Evolutionary conservation across 768 basidiomycete genomes (phyloP).

Genomic region (Tricholoma hemisulphureum): DNA sequence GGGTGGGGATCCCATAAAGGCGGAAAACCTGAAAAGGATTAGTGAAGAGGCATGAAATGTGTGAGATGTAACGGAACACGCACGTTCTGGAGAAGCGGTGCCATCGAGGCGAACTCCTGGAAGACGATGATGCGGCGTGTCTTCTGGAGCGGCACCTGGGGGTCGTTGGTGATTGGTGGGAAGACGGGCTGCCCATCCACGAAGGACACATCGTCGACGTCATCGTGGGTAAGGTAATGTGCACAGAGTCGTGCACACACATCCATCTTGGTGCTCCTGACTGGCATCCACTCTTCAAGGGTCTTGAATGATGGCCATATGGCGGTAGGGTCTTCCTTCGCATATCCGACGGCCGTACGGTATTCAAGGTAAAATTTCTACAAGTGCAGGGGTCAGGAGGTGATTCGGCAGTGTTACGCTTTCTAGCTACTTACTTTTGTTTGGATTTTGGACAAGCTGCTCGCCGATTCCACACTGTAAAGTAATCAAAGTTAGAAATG

Average conservation of each 20-base stretch:
- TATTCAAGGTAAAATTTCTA: constrained; percentile 20
- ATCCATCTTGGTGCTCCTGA: constrained; percentile 20
- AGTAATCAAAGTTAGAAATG: not conserved
- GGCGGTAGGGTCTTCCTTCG: not conserved
- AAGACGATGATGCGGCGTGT: constrained; percentile 19
- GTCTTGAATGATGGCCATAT: constrained; percentile 6
- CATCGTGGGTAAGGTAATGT: constrained; percentile 15
- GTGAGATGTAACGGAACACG: not conserved
- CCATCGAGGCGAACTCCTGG: constrained; percentile 22
- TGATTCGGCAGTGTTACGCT: not conserved
- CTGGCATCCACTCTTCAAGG: constrained; percentile 11
- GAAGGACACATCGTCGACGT: constrained; percentile 12
- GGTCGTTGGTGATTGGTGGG: not conserved
- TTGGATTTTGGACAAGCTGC: not conserved
- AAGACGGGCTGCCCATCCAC: constrained; percentile 15
- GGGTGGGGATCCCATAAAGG: not conserved
- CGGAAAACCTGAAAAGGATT: constrained; percentile 3
- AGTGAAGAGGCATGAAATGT: not conserved
- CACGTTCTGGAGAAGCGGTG: constrained; percentile 18
- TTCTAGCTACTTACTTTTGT: not conserved
- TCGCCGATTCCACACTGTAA: not conserved
- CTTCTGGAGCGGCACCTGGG: too few species aligned
- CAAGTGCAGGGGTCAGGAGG: too few species aligned
- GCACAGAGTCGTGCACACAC: not conserved
- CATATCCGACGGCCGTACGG: constrained; percentile 5